Conservation (phyloP, 2,329 filamentous ascomycete species). For the Fusarium sp. region DNA sequence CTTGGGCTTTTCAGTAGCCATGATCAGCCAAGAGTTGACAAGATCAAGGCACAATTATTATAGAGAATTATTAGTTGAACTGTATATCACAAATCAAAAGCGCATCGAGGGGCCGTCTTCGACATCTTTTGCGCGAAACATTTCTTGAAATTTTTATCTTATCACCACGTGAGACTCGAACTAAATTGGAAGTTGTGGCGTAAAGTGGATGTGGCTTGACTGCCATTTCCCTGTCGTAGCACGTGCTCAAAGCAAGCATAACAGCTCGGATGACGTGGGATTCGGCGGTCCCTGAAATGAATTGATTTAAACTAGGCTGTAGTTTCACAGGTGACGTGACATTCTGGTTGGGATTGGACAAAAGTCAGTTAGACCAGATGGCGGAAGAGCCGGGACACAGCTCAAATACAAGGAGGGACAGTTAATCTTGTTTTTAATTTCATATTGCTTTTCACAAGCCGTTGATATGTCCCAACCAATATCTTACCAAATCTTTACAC, state of each 20-base stretch:
- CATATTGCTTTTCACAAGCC: neutral
- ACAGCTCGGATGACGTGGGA: constrained; percentile 27
- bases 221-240: neutral
- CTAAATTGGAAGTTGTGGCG: constrained; percentile 20
- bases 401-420: constrained; percentile 10
- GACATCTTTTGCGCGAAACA: constrained; percentile 43
- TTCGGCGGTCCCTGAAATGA: constrained; percentile 13
- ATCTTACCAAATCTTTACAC: constrained; percentile 7
- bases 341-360: constrained; percentile 19
- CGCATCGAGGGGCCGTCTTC: constrained; percentile 38
- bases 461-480: neutral
- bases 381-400: constrained; percentile 32
- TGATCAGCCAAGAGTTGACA: constrained; percentile 19
- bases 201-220: neutral
- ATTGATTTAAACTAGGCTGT: constrained; percentile 6
- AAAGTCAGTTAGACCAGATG: constrained; percentile 23
- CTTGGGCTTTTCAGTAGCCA: constrained; percentile 51
- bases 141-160: constrained; percentile 51
- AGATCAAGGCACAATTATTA: neutral
- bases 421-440: constrained; percentile 38
- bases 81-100: constrained; percentile 17
- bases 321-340: constrained; percentile 18
- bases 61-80: constrained; percentile 4
- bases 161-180: constrained; percentile 49
- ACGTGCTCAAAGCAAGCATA: constrained; percentile 17